These are phyloP conservation scores for Tulasnella sp. DNA, from an alignment of 768 basidiomycete species.

Conservation along the genomic window DNA sequence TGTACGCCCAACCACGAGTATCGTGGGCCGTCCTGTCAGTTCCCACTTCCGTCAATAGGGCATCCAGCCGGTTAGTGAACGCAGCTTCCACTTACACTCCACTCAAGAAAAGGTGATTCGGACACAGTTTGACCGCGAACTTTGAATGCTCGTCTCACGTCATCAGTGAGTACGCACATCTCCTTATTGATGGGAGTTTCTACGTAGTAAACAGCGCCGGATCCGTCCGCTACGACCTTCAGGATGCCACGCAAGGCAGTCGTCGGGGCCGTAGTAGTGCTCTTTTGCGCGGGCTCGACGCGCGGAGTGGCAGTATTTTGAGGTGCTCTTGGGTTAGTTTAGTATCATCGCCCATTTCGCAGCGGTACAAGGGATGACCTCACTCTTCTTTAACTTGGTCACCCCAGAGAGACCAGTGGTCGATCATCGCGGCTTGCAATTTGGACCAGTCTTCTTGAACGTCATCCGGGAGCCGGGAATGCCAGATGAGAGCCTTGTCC, in stretches of 20 bases:
- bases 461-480: not conserved
- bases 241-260: not conserved
- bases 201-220: not conserved
- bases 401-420: not conserved
- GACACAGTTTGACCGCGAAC: not conserved
- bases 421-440: not conserved
- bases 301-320: not conserved
- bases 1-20: not conserved
- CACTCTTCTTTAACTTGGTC: not conserved
- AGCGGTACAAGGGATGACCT: not conserved
- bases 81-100: not conserved
- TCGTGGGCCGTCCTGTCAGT: not conserved
- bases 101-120: not conserved
- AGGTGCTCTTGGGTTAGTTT: not conserved
- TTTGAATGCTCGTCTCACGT: not conserved
- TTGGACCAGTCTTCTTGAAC: conserved; percentile 6
- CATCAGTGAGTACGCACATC: not conserved
- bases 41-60: not conserved
- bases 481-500: not conserved
- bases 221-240: not conserved
- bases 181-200: not conserved
- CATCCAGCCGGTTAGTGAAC: not conserved
- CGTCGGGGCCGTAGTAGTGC: not conserved
- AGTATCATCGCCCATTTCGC: not conserved
- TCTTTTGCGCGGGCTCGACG: not conserved